Evolutionary conservation across 306 rosid species (phyloP).

Genomic region (Quercus parvula): DNA sequence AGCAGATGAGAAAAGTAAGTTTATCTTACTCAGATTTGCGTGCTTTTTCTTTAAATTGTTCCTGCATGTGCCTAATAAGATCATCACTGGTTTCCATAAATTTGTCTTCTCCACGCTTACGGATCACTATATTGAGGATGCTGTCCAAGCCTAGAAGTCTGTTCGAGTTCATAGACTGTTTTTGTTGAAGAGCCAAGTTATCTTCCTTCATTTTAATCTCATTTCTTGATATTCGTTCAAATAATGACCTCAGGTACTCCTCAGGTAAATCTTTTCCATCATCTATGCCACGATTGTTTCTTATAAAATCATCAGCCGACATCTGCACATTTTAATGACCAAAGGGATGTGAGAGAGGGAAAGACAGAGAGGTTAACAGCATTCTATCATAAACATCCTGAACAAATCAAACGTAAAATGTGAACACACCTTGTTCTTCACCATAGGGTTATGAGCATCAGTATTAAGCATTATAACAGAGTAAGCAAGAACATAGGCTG

Average conservation of each 20-base stretch:
- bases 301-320: slow-evolving; percentile 97
- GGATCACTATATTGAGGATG: slow-evolving; percentile 89
- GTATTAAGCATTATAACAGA: slow-evolving; percentile 98
- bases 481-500: slow-evolving; percentile 97
- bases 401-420: slow-evolving; percentile 12
- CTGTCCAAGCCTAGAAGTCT: slow-evolving; percentile 84
- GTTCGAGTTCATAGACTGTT: slow-evolving; percentile 73
- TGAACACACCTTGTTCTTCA: slow-evolving; percentile 81
- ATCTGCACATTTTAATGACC: slow-evolving; percentile 60
- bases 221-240: slow-evolving; percentile 81
- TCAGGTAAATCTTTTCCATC: slow-evolving; percentile 97
- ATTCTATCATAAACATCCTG: slow-evolving; percentile 23
- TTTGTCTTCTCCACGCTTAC: slow-evolving; percentile 64
- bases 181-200: slow-evolving; percentile 73
- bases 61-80: slow-evolving; percentile 94
- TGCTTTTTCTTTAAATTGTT: slow-evolving; percentile 95
- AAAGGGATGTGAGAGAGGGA: not conserved
- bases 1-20: slow-evolving; percentile 16
- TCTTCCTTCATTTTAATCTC: slow-evolving; percentile 98
- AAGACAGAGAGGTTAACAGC: not conserved
- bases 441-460: slow-evolving; percentile 95
- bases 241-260: slow-evolving; percentile 81
- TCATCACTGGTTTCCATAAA: slow-evolving; percentile 91
- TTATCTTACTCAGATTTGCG: slow-evolving; percentile 91
- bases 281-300: slow-evolving; percentile 97